These are phyloP conservation scores for Suaeda aralocaspica DNA, from an alignment of 148 eudicot genomes.

Conservation along the genomic window DNA sequence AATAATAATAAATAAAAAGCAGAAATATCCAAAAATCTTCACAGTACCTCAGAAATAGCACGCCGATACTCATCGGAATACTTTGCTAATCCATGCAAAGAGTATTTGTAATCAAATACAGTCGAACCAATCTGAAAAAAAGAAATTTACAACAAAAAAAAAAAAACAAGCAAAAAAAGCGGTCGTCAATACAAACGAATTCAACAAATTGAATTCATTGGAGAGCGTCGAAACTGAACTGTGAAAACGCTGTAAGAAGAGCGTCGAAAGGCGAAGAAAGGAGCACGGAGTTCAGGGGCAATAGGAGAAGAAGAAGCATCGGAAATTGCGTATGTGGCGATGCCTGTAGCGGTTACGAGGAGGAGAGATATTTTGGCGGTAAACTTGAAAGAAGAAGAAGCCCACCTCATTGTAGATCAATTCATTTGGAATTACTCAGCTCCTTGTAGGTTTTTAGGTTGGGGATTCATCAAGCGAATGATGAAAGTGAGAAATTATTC, in stretches of 20 bases:
- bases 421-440: no score
- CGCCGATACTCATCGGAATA: constrained; percentile 50
- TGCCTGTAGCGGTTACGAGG: constrained; percentile 46
- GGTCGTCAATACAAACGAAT: neutral
- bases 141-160: neutral
- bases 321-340: constrained; percentile 25
- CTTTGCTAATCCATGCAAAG: constrained; percentile 45
- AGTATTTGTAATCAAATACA: constrained; percentile 72
- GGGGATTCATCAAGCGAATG: no score
- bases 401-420: constrained; percentile 21
- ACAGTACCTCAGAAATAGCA: constrained; percentile 49
- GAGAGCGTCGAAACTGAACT: constrained; percentile 34
- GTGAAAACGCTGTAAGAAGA: constrained; percentile 69
- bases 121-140: constrained; percentile 51
- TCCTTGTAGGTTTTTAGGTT: no score
- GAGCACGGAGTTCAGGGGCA: constrained; percentile 32
- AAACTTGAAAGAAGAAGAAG: constrained; percentile 21
- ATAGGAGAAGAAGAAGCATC: constrained; percentile 15
- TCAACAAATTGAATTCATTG: neutral
- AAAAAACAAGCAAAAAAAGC: neutral
- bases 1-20: no score
- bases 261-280: constrained; percentile 51
- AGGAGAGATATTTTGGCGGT: constrained; percentile 43
- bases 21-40: no score
- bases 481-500: no score